Base-by-base conservation (phyloP, 75 land plant species). In the Sequoia sempervirens region DNA sequence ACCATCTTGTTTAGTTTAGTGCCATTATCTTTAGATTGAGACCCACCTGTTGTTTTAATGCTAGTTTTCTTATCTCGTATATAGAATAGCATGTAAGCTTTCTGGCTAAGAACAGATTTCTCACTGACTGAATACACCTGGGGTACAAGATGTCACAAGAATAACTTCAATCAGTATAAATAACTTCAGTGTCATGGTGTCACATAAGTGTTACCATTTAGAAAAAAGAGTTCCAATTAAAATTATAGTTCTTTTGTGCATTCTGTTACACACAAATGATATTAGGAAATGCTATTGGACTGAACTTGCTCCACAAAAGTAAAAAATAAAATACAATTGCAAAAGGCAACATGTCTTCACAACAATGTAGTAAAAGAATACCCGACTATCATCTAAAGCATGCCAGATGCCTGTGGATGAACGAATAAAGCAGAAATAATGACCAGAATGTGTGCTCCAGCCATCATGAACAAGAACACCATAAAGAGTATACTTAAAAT, bases 391-490 rank as follows among this genome's bases (percentile, higher is more conserved):
- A 90, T 97, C 95, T 52, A 97, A 89, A 50, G 89, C 83, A 82
- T 97, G 89, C 99, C 99, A 97, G 75, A 90, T 85, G 75, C 92
- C 95, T 81, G 76, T 87, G 69, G 94, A 90, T 69, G 99, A 94
- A 6, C 96, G 92, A 40, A 97, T 93, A 89, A 87, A 97, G 86
- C 95, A 97, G 84, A 88, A 94, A 79, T 97, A 97, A 82, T 97
- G 99, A 12, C 99, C 99, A 58, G 96, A 94, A 85, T 88, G 95
- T 26, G 99, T 97, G 80, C 93, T 96, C 91, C 92, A 90, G 58
- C 99, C 99, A 83, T 90, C 85, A 88, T 97, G 99, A 82, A 97
- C 99, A 50, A 97, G 81, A 75, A 97, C 99, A 56, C 93, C 99
- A 88, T 95, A 97, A 50, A 97, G 91, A 20, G 89, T 87, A 52